Evolutionary conservation across 1,139 yeast genomes (phyloP).

Genomic region (Suhomyces maxii): DNA sequence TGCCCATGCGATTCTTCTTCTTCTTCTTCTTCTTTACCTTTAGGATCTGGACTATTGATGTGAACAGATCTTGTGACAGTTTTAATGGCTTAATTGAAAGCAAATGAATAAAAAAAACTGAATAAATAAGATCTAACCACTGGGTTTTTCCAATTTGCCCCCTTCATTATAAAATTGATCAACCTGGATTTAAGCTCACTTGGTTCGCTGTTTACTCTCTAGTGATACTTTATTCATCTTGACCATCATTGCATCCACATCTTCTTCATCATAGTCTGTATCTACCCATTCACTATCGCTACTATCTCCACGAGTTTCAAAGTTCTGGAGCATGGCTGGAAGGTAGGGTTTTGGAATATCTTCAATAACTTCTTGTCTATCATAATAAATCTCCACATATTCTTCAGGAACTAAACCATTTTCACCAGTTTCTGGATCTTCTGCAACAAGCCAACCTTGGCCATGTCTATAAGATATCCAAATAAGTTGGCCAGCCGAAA

Average conservation of each 20-base stretch:
- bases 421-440: constrained; percentile 72
- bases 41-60: too few species aligned
- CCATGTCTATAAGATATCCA: constrained; percentile 92
- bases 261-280: constrained; percentile 23
- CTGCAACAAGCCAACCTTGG: constrained; percentile 98
- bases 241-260: neutral
- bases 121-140: too few species aligned
- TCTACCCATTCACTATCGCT: constrained; percentile 43
- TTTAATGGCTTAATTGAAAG: too few species aligned
- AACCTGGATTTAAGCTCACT: too few species aligned
- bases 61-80: too few species aligned
- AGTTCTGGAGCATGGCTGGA: constrained; percentile 38
- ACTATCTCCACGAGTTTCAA: constrained; percentile 15
- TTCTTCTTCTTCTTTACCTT: too few species aligned
- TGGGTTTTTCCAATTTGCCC: too few species aligned
- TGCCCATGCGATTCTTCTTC: too few species aligned
- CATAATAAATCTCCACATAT: constrained; percentile 63
- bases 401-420: constrained; percentile 97
- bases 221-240: neutral
- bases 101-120: too few species aligned
- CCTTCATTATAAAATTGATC: too few species aligned
- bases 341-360: constrained; percentile 50
- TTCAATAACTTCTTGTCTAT: constrained; percentile 27
- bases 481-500: constrained; percentile 78
- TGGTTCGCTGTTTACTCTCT: neutral